Conservation (phyloP, 306 rosid species). For the Castanea sativa region DNA sequence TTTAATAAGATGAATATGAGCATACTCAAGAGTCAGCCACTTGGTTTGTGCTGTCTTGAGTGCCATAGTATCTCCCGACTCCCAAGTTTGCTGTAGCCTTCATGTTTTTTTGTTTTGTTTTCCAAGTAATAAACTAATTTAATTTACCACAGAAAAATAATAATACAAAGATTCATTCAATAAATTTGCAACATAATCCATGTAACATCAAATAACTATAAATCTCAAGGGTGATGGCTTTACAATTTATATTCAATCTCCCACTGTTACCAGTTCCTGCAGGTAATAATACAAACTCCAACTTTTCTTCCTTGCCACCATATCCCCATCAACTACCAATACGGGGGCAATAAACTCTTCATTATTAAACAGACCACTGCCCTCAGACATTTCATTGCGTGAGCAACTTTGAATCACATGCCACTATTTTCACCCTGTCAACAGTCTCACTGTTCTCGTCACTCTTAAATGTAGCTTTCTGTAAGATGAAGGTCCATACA, state of each 20-base stretch:
- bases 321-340: slow-evolving; percentile 5
- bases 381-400: slow-evolving; percentile 47
- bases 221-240: slow-evolving; percentile 34
- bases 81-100: not conserved
- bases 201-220: slow-evolving; percentile 33
- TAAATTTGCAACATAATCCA: slow-evolving; percentile 25
- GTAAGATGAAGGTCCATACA: slow-evolving; percentile 96
- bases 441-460: slow-evolving; percentile 68
- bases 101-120: not conserved
- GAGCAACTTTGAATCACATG: slow-evolving; percentile 94
- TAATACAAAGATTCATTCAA: slow-evolving; percentile 25
- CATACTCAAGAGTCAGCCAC: too few relatives aligned
- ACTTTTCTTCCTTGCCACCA: slow-evolving; percentile 25
- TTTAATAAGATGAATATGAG: too few relatives aligned
- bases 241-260: slow-evolving; percentile 32
- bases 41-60: too few relatives aligned
- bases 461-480: slow-evolving; percentile 58
- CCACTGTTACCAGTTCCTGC: slow-evolving; percentile 34
- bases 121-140: not conserved
- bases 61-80: not conserved
- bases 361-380: slow-evolving; percentile 17
- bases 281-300: slow-evolving; percentile 25
- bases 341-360: not conserved
- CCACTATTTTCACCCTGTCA: slow-evolving; percentile 81
- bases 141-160: not conserved